phyloP scores from a whole-genome alignment of 768 basidiomycete species.

The Trametes meyenii region DNA sequence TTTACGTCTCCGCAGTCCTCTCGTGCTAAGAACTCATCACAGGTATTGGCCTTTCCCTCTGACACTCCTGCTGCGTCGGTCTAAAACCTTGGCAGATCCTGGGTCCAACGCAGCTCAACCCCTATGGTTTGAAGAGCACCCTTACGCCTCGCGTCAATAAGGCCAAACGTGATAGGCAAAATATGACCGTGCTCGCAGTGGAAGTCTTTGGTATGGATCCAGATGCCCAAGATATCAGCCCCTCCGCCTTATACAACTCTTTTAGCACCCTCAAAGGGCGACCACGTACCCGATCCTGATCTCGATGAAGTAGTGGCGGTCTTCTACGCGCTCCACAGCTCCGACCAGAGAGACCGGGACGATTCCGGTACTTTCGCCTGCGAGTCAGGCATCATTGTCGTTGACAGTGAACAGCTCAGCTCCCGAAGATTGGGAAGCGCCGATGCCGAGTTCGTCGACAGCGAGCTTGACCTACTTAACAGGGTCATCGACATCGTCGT shows the following conservation, averaged over 20 bases:
- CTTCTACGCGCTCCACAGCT: conserved; percentile 74
- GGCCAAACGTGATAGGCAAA: conserved; percentile 59
- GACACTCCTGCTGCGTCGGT: no score
- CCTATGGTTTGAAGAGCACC: conserved; percentile 67
- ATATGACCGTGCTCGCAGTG: conserved; percentile 79
- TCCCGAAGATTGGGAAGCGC: conserved; percentile 46
- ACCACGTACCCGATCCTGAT: conserved; percentile 65
- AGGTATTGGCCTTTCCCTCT: conserved; percentile 41
- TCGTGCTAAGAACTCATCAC: conserved; percentile 45
- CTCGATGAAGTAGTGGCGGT: conserved; percentile 66
- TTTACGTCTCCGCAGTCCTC: background rate
- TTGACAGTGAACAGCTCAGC: conserved; percentile 45
- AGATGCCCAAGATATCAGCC: background rate
- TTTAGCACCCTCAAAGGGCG: conserved; percentile 60
- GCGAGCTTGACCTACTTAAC: conserved; percentile 84
- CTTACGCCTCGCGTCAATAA: conserved; percentile 45
- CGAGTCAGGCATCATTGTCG: conserved; percentile 55
- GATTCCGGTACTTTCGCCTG: conserved; percentile 38
- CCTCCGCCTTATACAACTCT: background rate
- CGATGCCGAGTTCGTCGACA: conserved; percentile 55
- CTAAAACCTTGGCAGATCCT: conserved; percentile 51
- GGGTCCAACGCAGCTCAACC: conserved; percentile 75
- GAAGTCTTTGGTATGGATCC: conserved; percentile 79
- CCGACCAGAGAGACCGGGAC: conserved; percentile 40
- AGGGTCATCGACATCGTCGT: conserved; percentile 69